Base-by-base conservation (phyloP, 306 rosid species). In the Arachis stenosperma region DNA sequence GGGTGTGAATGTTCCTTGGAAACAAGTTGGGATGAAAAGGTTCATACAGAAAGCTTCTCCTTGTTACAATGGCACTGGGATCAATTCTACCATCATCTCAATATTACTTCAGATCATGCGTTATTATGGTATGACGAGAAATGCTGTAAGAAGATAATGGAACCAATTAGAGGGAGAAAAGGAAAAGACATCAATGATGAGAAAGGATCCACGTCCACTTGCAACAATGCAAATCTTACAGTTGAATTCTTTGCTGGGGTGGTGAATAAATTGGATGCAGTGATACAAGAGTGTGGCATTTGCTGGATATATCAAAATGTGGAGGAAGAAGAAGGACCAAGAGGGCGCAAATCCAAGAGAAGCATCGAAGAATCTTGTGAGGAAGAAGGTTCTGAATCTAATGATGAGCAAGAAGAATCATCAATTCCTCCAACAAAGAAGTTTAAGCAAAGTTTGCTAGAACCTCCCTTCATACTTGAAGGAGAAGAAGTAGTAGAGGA, bases 1-100 rank as follows among this genome's bases (percentile, higher is more conserved):
- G 69, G 74, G 67, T 75, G 80, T 58, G 74, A 67, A 36, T 75
- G 68, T 15, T 27, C 0, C 27, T 40, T 60, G 69, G 75, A 76
- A 33, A 66, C 37, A 3, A 17, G 44, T 37, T 0, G 5, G 6
- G 67, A 41, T 10, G 61, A 30, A 66, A 43, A 5, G 22, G 8
- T 46, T 14, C 41, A 2, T 0, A 2, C 27, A 12, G 14, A 3
- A 61, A 61, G 69, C 37, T 60, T 10, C 46, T 42, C 46, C 13
- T 44, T 44, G 46, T 13, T 13, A 12, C 15, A 33, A 33, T 33
- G 37, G 37, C 37, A 33, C 37, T 33, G 37, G 37, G 37, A 33
- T 33, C 37, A 33, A 33, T 4, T 33, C 37, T 33, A 33, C 37
- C 37, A 33, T 33, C 37, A 33, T 33, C 4, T 33, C 5, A 27